Conservation (phyloP, 208 protist genomes). For the Leptomonas pyrrhocoris region DNA sequence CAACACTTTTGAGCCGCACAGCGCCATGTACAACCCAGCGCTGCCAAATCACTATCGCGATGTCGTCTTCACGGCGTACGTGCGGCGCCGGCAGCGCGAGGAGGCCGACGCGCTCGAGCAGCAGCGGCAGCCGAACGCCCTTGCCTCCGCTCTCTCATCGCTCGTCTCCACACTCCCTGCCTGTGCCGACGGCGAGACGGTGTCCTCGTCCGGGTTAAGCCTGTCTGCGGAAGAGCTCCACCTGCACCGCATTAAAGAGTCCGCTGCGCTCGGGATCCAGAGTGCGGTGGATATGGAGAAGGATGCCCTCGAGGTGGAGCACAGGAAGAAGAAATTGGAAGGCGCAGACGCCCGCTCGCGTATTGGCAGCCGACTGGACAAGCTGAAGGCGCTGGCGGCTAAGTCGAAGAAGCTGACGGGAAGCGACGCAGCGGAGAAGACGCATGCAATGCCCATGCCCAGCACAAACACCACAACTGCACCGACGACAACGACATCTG, state of each 20-base stretch:
- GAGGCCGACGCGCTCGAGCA: conserved; percentile 14
- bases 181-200: neutral
- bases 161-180: neutral
- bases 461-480: neutral
- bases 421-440: neutral
- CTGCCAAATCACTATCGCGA: conserved; percentile 60
- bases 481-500: neutral
- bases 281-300: conserved; percentile 70
- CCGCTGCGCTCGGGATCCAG: conserved; percentile 71
- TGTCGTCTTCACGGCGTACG: conserved; percentile 46
- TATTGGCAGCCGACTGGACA: conserved; percentile 64
- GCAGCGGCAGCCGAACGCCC: conserved; percentile 31
- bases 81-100: conserved; percentile 30
- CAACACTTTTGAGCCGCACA: no score
- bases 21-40: conserved; percentile 55
- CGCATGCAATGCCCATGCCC: neutral
- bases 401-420: conserved; percentile 9
- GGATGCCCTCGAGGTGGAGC: conserved; percentile 62
- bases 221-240: conserved; percentile 82
- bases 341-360: conserved; percentile 62
- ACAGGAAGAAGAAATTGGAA: conserved; percentile 57
- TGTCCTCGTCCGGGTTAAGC: conserved; percentile 26
- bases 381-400: conserved; percentile 41
- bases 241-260: conserved; percentile 64
- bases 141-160: conserved; percentile 25